phyloP scores from a whole-genome alignment of 345 rosid genomes.

The Eucalyptus cloeziana region DNA sequence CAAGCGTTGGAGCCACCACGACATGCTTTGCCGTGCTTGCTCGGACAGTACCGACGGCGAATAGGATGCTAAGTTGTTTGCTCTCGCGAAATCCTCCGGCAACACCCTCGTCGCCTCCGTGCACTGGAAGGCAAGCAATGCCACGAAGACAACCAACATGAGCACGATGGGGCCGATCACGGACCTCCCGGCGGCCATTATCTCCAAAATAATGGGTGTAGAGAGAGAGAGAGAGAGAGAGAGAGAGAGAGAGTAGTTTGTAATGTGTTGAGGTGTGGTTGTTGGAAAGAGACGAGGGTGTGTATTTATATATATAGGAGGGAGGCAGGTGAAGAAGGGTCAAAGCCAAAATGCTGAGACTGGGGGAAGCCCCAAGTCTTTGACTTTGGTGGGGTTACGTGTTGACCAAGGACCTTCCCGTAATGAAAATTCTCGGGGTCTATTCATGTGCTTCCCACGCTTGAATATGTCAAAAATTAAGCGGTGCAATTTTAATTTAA shows the following conservation, averaged over 20 bases:
- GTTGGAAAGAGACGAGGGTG: background rate
- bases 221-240: background rate
- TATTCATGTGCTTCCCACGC: background rate
- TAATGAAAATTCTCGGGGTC: background rate
- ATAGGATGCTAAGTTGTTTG: constrained; percentile 4
- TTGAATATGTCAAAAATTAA: background rate
- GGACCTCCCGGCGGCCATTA: background rate
- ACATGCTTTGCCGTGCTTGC: constrained; percentile 10
- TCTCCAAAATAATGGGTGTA: background rate
- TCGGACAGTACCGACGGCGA: constrained; percentile 2
- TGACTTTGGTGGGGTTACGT: background rate
- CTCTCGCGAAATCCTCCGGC: background rate
- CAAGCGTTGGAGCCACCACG: constrained; percentile 11
- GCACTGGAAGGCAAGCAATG: background rate
- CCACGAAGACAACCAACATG: background rate
- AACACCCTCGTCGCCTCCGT: background rate
- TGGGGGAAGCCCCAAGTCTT: background rate
- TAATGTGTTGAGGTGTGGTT: background rate
- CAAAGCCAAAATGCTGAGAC: background rate
- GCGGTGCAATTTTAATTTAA: background rate
- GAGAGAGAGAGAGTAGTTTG: background rate
- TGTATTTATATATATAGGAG: background rate
- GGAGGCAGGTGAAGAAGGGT: background rate
- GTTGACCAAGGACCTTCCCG: background rate
- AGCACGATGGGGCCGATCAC: background rate